Evolutionary conservation across 2,329 filamentous ascomycete genomes (phyloP).

Genomic region (Ceratocystis huliohia): DNA sequence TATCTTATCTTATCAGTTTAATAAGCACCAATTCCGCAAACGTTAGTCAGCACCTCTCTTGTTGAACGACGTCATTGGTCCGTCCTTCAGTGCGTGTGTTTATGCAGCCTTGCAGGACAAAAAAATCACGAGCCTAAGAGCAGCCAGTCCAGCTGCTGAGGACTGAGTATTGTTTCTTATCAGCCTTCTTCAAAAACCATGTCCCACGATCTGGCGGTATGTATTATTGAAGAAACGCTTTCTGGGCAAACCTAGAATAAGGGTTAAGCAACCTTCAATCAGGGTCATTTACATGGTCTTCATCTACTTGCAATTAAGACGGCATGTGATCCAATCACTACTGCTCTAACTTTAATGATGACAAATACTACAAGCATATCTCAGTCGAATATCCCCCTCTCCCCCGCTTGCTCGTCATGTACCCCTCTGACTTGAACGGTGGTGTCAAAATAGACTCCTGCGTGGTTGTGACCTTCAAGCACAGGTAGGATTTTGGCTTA

Average conservation of each 20-base stretch:
- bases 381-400: not conserved
- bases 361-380: too few species aligned
- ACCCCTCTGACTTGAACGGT: not conserved
- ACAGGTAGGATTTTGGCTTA: not conserved
- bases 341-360: too few species aligned
- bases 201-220: too few species aligned
- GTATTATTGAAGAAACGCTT: not conserved
- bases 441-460: not conserved
- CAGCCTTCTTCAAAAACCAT: too few species aligned
- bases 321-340: too few species aligned
- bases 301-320: not conserved
- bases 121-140: too few species aligned
- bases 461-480: not conserved
- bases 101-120: too few species aligned
- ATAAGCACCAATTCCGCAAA: not conserved
- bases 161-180: too few species aligned
- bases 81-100: not conserved
- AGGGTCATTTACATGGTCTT: not conserved
- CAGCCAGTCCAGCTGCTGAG: too few species aligned
- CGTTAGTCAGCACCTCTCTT: not conserved
- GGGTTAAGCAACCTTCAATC: not conserved
- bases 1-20: slow-evolving; percentile 20
- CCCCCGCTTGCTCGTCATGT: not conserved
- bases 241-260: not conserved
- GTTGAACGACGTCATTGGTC: slow-evolving; percentile 15